A percentile compares a stretch with the other conserved stretches of the same genome.
These are phyloP conservation scores for Vitis hybrid DNA, from an alignment of 177 flowering plant genomes.

Conservation along the genomic window DNA sequence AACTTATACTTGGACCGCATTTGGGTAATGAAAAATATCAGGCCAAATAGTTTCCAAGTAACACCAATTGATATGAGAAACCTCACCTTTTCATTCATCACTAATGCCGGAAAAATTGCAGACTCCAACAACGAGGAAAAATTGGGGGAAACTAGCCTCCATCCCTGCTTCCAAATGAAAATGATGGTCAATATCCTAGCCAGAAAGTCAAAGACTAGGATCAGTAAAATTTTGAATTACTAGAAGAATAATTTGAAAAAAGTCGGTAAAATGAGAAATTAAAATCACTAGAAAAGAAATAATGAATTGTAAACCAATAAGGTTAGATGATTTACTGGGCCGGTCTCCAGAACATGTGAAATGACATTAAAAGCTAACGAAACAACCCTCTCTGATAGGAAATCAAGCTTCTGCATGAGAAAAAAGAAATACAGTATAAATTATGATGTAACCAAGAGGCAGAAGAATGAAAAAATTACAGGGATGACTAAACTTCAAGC, in stretches of 20 bases:
- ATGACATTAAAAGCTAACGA: conserved; percentile 74
- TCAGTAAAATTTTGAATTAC: background rate
- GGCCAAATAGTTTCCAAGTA: background rate
- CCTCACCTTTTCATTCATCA: conserved; percentile 67
- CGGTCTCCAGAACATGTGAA: conserved; percentile 72
- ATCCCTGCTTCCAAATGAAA: conserved; percentile 52
- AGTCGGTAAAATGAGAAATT: background rate
- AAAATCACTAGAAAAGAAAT: conserved; percentile 1
- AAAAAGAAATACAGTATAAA: conserved; percentile 7
- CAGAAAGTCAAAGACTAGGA: background rate
- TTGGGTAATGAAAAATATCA: no score
- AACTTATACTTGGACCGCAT: no score
- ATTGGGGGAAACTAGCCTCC: conserved; percentile 82
- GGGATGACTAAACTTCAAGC: background rate
- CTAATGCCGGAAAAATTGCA: conserved; percentile 70
- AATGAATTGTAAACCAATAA: conserved; percentile 1
- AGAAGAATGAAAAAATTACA: conserved; percentile 2
- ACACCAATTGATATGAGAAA: background rate
- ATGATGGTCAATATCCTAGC: background rate
- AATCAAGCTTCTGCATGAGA: conserved; percentile 60
- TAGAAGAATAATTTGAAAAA: background rate
- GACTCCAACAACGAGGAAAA: conserved; percentile 59
- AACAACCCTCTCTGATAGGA: conserved; percentile 57
- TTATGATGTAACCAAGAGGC: background rate
- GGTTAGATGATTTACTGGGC: conserved; percentile 53